phyloP scores from a whole-genome alignment of 352 stramenopile species.

The Pelagophyceae sp. region DNA sequence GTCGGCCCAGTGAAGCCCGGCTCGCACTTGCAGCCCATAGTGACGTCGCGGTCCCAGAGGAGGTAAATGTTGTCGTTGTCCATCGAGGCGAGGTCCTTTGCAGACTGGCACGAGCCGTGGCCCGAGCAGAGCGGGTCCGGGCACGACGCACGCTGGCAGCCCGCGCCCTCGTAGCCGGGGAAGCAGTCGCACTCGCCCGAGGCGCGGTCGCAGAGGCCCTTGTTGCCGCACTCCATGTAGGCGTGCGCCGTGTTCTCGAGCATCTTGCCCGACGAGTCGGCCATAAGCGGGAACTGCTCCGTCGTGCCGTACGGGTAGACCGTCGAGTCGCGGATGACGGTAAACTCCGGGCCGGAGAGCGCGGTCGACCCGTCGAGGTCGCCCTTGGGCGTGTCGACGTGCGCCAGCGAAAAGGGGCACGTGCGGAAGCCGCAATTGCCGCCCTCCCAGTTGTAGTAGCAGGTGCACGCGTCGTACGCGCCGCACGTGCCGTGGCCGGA shows the following conservation, averaged over 20 bases:
- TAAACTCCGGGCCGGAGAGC: constrained; percentile 21
- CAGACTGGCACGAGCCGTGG: constrained; percentile 52
- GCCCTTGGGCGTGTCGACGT: constrained; percentile 39
- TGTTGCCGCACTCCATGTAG: constrained; percentile 43
- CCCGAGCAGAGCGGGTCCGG: constrained; percentile 47
- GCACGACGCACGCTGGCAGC: constrained; percentile 41
- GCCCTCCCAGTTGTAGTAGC: constrained; percentile 53
- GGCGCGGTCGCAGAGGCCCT: constrained; percentile 12
- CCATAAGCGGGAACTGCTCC: constrained; percentile 53
- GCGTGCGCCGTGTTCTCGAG: constrained; percentile 42
- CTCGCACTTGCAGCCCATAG: constrained; percentile 29
- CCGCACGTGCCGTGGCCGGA: constrained; percentile 52
- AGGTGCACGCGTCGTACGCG: constrained; percentile 44
- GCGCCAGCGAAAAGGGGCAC: constrained; percentile 47
- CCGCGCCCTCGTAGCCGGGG: constrained; percentile 50
- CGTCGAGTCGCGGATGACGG: constrained; percentile 39
- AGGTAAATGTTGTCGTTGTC: constrained; percentile 49
- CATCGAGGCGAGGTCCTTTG: constrained; percentile 47
- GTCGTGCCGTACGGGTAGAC: constrained; percentile 61
- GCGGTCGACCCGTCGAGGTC: constrained; percentile 33
- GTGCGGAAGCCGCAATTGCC: constrained; percentile 42
- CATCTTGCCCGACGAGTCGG: constrained; percentile 45
- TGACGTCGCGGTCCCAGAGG: constrained; percentile 27
- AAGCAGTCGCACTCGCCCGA: constrained; percentile 20
- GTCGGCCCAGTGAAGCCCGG: not conserved